phyloP scores from a whole-genome alignment of 1,139 yeast genomes.

The Lodderomyces metapsilosis region DNA sequence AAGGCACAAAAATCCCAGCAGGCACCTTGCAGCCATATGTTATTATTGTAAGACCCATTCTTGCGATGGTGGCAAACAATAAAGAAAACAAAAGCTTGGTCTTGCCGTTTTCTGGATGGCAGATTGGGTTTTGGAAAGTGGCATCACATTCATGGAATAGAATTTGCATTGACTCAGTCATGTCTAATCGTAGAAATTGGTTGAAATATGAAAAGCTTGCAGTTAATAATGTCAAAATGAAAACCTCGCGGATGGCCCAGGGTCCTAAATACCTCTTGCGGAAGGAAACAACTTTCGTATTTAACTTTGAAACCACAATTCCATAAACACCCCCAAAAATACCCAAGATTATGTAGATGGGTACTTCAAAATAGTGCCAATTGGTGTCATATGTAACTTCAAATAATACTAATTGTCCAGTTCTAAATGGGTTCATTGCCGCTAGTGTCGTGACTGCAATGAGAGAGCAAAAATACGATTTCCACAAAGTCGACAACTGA shows the following conservation, averaged over 20 bases:
- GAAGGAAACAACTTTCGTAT: slow-evolving; percentile 75
- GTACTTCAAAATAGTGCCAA: slow-evolving; percentile 87
- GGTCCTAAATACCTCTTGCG: slow-evolving; percentile 65
- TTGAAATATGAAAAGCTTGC: slow-evolving; percentile 81
- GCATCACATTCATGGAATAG: slow-evolving; percentile 81
- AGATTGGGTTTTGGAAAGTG: slow-evolving; percentile 41
- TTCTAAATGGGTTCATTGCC: slow-evolving; percentile 82
- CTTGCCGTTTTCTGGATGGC: slow-evolving; percentile 44
- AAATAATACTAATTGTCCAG: slow-evolving; percentile 91
- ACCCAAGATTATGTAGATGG: slow-evolving; percentile 77
- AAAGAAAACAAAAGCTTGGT: slow-evolving; percentile 47
- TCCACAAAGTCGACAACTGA: slow-evolving; percentile 81
- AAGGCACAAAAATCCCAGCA: slow-evolving; percentile 94
- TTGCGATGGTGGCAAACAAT: slow-evolving; percentile 65
- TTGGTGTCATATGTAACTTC: slow-evolving; percentile 80
- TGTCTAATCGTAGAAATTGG: slow-evolving; percentile 75
- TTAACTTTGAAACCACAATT: slow-evolving; percentile 72
- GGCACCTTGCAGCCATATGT: slow-evolving; percentile 94
- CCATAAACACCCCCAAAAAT: slow-evolving; percentile 93
- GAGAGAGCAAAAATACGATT: slow-evolving; percentile 86
- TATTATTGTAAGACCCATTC: slow-evolving; percentile 71
- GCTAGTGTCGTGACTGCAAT: slow-evolving; percentile 82
- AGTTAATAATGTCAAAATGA: slow-evolving; percentile 64
- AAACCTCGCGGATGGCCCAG: slow-evolving; percentile 69
- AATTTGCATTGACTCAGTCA: slow-evolving; percentile 94